These are phyloP conservation scores for Tetraselmis chui DNA, from an alignment of 139 green algal species.

Conservation along the genomic window DNA sequence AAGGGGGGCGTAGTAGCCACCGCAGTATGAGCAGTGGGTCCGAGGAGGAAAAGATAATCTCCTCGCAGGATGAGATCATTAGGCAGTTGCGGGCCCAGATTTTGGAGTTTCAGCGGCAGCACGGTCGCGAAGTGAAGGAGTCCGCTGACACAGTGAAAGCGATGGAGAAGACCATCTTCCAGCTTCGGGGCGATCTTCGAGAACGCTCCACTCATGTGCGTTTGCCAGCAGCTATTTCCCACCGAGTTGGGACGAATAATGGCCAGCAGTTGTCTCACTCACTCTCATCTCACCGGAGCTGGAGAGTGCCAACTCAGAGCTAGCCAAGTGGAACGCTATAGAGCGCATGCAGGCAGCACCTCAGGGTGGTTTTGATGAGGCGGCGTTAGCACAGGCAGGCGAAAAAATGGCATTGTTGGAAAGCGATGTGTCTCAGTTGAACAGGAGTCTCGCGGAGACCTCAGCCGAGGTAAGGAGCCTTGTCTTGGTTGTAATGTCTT, in stretches of 20 bases:
- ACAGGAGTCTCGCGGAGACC: not conserved
- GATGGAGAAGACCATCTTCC: not conserved
- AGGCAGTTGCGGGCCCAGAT: not conserved
- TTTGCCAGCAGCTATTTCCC: too few relatives aligned
- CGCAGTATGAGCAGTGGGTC: too few relatives aligned
- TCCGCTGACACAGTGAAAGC: not conserved
- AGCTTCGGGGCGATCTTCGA: not conserved
- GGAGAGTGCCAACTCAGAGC: not conserved
- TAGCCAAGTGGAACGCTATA: not conserved
- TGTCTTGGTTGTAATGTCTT: too few relatives aligned
- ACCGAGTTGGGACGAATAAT: too few relatives aligned
- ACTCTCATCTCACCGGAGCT: too few relatives aligned
- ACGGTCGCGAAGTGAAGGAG: not conserved
- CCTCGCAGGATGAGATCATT: not conserved
- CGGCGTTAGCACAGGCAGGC: not conserved
- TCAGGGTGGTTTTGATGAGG: not conserved
- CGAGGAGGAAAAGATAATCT: too few relatives aligned
- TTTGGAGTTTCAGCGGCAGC: not conserved
- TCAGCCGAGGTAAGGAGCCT: not conserved
- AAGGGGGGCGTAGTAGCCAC: too few relatives aligned
- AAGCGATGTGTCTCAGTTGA: not conserved
- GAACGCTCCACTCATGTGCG: not conserved
- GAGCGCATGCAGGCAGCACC: not conserved
- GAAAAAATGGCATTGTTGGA: not conserved
- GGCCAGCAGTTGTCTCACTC: too few relatives aligned